Evolutionary conservation across 2,329 filamentous ascomycete genomes (phyloP).

Genomic region (Macrophomina tecta): DNA sequence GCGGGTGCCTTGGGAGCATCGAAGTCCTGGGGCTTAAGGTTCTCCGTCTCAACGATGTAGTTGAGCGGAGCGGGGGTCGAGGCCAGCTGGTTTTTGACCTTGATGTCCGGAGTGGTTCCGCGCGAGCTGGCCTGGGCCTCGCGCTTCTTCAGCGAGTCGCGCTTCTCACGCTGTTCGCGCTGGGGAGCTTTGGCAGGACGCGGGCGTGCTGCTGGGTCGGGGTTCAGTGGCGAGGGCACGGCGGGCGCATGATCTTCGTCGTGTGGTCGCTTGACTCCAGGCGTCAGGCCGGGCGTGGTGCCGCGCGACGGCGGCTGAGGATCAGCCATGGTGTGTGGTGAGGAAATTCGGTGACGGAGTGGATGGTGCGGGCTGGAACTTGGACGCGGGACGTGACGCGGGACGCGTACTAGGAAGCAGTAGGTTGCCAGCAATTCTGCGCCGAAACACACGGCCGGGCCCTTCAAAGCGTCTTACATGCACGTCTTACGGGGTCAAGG

Average conservation of each 20-base stretch:
- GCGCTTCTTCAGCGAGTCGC: slow-evolving; percentile 61
- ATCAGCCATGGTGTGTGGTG: slow-evolving; percentile 41
- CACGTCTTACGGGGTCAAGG: too few relatives aligned
- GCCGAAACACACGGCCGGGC: too few relatives aligned
- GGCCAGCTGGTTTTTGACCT: slow-evolving; percentile 44
- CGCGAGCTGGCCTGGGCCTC: slow-evolving; percentile 51
- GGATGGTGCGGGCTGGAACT: slow-evolving; percentile 1
- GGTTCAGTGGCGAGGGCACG: slow-evolving; percentile 76
- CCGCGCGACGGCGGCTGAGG: slow-evolving; percentile 42
- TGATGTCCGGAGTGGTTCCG: slow-evolving; percentile 48
- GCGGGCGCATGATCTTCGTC: slow-evolving; percentile 57
- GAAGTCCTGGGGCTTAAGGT: slow-evolving; percentile 51
- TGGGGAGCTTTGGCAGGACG: slow-evolving; percentile 47
- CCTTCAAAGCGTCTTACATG: too few relatives aligned
- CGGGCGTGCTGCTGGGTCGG: slow-evolving; percentile 53
- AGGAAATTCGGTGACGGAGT: neutral
- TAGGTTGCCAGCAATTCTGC: too few relatives aligned
- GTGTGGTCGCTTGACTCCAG: slow-evolving; percentile 26
- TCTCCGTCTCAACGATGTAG: slow-evolving; percentile 53
- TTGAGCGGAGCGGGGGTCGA: slow-evolving; percentile 55
- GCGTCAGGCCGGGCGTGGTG: slow-evolving; percentile 40
- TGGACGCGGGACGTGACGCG: neutral
- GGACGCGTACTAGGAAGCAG: too few relatives aligned
- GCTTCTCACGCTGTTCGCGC: slow-evolving; percentile 55
- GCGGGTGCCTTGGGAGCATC: slow-evolving; percentile 55